Conservation (phyloP, 108 stramenopile species). For the Pseudonitzschia pungens region DNA sequence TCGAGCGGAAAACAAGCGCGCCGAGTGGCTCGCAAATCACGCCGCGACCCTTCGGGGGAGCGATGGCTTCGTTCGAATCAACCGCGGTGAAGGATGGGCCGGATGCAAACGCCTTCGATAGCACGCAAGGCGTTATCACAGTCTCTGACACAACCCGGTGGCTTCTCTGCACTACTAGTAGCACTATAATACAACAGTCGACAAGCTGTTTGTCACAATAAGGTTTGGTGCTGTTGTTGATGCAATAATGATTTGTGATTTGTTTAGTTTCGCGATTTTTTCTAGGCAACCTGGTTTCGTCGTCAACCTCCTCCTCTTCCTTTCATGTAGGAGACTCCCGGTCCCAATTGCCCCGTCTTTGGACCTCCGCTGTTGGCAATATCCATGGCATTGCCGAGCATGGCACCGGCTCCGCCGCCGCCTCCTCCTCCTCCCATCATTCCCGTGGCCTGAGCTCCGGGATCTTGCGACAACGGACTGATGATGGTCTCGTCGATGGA, state of each 20-base stretch:
- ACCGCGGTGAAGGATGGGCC: not conserved
- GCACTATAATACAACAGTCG: too few relatives aligned
- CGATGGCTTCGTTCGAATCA: constrained; percentile 16
- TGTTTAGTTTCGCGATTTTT: too few relatives aligned
- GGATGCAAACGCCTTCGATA: not conserved
- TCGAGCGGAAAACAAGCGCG: constrained; percentile 68
- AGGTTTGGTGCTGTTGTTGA: too few relatives aligned
- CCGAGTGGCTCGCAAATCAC: constrained; percentile 80
- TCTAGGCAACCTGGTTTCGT: not conserved
- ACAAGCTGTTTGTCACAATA: too few relatives aligned
- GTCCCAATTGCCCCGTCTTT: constrained; percentile 75
- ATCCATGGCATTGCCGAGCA: constrained; percentile 90
- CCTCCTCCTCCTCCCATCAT: constrained; percentile 62
- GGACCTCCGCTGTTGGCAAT: constrained; percentile 83
- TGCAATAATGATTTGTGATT: too few relatives aligned
- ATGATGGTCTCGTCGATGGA: constrained; percentile 99
- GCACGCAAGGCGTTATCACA: too few relatives aligned
- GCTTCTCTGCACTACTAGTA: too few relatives aligned
- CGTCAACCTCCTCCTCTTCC: constrained; percentile 64
- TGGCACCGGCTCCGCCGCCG: constrained; percentile 60
- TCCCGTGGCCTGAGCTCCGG: constrained; percentile 67
- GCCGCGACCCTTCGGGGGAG: constrained; percentile 65
- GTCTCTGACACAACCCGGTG: too few relatives aligned
- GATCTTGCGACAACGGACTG: constrained; percentile 92
- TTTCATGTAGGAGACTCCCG: constrained; percentile 86